Base-by-base conservation (phyloP, 2,329 filamentous ascomycete species). In the Hypomyces perniciosus region DNA sequence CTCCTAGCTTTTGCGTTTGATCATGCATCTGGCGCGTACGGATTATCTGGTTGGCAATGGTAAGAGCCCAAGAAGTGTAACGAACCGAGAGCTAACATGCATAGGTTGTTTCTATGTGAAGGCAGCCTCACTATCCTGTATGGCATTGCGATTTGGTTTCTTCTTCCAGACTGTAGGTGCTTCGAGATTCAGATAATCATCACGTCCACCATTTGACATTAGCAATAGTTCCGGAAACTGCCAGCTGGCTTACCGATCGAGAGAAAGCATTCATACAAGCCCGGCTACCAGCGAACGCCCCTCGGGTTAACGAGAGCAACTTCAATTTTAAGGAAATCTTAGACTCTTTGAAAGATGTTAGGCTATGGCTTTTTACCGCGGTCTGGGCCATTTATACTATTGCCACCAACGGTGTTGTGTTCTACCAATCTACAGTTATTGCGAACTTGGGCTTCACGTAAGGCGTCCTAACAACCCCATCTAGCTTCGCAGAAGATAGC, bases 111-210 rank as follows among this genome's bases (percentile, higher is more conserved):
- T 50, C 55, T 73, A 1, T 58, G 63, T 5, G 75, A 80, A 59
- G 76, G 75, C 4, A 62, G 75, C 28, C 59, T 68, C 9, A 80
- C 77, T 0, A 63, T 79, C 6, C 45, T 74, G 2, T 43, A 75
- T 1, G 74, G 77, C 6, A 58, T 76, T 4, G 58, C 68, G 5
- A 70, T 80, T 9, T 79, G 74, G 64, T 79, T 81, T 46, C 48
- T 76, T 0, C 65, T 82, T 0, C 78, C 78, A 0, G 76, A 81
- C 55, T 79, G 73, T 76, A 59, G 56, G 68, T 13, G 4, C n/a
- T 38, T 8, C 28, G 13, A 30, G 31, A n/a, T 33, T 8, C 41
- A 5, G 0, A 6, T 6, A 52, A 72, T 71, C 52, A 68, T 71
- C 51, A 65, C 66, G n/a, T 8, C 27, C 34, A 0, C 74, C 68